phyloP scores from a whole-genome alignment of 2,329 filamentous ascomycete genomes.

The Huntiella bhutanensis region DNA sequence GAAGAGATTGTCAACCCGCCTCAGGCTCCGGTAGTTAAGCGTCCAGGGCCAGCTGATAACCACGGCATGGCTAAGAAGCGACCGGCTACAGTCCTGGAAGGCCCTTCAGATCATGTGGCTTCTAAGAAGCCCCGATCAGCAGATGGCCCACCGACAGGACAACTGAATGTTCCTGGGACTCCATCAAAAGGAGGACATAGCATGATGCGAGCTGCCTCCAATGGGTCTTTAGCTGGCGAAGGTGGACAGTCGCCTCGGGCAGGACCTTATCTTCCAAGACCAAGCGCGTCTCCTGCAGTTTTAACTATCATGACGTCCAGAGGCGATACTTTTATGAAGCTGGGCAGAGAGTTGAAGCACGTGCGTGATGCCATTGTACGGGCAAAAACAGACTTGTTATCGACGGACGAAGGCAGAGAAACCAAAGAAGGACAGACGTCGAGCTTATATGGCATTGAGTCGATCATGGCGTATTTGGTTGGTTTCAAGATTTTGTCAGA shows the following conservation, averaged over 20 bases:
- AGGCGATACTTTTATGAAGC: conserved; percentile 16
- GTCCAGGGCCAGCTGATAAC: not conserved
- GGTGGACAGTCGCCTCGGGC: conserved; percentile 2
- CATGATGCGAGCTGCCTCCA: conserved; percentile 9
- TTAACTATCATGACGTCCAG: conserved; percentile 4
- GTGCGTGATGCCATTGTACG: conserved; percentile 27
- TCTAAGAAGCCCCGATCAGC: conserved; percentile 9
- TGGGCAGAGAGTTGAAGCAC: conserved; percentile 36
- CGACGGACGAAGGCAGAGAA: conserved; percentile 14
- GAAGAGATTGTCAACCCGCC: conserved; percentile 5
- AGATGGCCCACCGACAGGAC: conserved; percentile 3
- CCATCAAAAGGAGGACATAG: conserved; percentile 5
- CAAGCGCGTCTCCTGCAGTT: not conserved
- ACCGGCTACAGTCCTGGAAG: conserved; percentile 6
- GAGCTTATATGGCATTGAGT: conserved; percentile 27
- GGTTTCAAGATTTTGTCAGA: conserved; percentile 32
- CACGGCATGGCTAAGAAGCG: conserved; percentile 8
- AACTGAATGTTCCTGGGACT: conserved; percentile 7
- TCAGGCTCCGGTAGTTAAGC: conserved; percentile 1
- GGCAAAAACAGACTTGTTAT: conserved; percentile 13
- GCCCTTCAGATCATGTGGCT: conserved; percentile 8
- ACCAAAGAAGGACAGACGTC: conserved; percentile 21
- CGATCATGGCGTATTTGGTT: conserved; percentile 33
- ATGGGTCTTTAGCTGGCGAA: conserved; percentile 5
- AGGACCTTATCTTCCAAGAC: not conserved